These are phyloP conservation scores for Hyphodiscus hymeniophilus DNA, from an alignment of 495 filamentous ascomycete species.

Conservation along the genomic window DNA sequence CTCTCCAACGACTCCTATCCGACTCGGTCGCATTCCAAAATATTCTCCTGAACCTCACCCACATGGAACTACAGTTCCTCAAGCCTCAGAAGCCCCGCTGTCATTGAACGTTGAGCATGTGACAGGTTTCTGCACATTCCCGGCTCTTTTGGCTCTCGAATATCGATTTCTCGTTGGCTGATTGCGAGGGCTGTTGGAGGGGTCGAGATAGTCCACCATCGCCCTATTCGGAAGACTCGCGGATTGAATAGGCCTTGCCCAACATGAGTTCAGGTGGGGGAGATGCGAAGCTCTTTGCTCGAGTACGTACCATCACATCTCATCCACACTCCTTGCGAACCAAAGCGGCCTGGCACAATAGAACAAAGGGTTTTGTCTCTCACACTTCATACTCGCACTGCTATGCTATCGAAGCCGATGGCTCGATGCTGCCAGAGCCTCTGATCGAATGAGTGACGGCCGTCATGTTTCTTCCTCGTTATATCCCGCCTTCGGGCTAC, in stretches of 20 bases:
- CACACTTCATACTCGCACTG: too few species aligned
- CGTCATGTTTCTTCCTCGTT: conserved; percentile 40
- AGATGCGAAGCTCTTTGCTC: conserved; percentile 98
- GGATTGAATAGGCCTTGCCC: conserved; percentile 17
- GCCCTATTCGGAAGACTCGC: not conserved
- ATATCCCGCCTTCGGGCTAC: conserved; percentile 20
- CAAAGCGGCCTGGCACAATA: not conserved
- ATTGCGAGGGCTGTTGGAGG: conserved; percentile 12
- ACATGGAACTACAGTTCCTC: conserved; percentile 18
- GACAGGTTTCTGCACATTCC: conserved; percentile 22
- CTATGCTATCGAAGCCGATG: too few species aligned
- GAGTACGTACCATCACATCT: conserved; percentile 57
- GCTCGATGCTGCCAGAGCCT: not conserved
- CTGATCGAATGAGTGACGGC: conserved; percentile 5
- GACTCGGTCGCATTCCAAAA: conserved; percentile 3
- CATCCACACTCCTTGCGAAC: not conserved
- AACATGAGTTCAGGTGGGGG: conserved; percentile 74
- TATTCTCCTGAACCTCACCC: conserved; percentile 15
- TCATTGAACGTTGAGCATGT: conserved; percentile 25
- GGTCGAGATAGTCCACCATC: conserved; percentile 6
- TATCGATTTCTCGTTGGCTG: conserved; percentile 22
- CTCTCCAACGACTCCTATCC: conserved; percentile 6
- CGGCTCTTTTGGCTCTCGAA: conserved; percentile 24
- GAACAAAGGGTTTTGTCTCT: too few species aligned
- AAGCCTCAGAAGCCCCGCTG: conserved; percentile 9